Base-by-base conservation (phyloP, 108 stramenopile species). In the Cylindrotheca fusiformis region DNA sequence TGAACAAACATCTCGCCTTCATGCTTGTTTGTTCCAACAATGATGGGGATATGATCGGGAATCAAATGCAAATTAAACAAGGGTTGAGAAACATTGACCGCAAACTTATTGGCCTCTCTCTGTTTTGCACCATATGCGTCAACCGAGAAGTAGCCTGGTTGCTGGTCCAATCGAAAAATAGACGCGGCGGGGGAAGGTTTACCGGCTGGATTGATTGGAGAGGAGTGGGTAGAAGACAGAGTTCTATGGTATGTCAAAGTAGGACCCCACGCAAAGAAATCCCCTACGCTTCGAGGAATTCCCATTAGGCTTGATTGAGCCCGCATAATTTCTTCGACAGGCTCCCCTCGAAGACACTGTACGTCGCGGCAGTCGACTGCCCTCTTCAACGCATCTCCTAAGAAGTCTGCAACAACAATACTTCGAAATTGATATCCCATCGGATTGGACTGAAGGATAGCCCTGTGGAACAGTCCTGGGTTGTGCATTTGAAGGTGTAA, bases 1-100 rank as follows among this genome's bases (percentile, higher is more conserved):
- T 90, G 83, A 2, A 94, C 92, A 71, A 94, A 94, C 79, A 94
- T 83, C 63, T 87, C 81, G 29, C 91, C 91, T 60, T 93, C 91
- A 51, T 90, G 77, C 26, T 69, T 58, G 68, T 90, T 93, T 32
- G 69, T 80, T 8, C 91, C 91, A 19, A 93, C 73, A 30, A 93
- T 72, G 22, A 93, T 79, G 12, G 91, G 88, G 22, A 93, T 74
- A 53, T 81, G 49, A 52, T 83, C 82, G 1, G 82, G 82, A 21
- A 88, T 71, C 4, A 80, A 32, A 52, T 75, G 23, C 20, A 85
- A 52, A 45, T 68, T 67, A 20, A 81, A 69, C 31, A 91, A 66
- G 8, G 89, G 89, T 54, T 87, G 86, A 4, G 75, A 75, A 45
- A 91, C 89, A 54, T 87, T 91, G 23, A 91, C 86, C 33, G 68